Evolutionary conservation across 768 basidiomycete species (phyloP), one percentile per base, ranked within the genome.

Genomic region (Trametes punicea): DNA sequence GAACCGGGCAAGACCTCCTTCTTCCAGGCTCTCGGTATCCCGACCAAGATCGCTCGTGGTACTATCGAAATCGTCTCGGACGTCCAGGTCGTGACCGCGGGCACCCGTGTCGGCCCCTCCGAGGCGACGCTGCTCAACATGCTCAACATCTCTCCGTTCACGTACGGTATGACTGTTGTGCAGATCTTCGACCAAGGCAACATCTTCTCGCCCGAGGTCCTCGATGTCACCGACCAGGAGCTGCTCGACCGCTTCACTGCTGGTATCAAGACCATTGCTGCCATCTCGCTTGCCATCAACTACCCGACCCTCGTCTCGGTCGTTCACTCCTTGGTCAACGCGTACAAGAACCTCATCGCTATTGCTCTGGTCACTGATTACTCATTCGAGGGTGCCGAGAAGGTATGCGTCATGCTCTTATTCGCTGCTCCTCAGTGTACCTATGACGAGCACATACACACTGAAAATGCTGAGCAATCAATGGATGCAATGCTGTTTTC

Each of bases 1-100:
- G 97, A 98, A 74, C 97, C 97, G 67, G 97, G 96, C 70, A 99
- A 99, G 83, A 99, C 97, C 59, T 97, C 97, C 67, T 99, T 98
- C 93, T 99, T 99, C 93, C 97, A 99, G 82, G 97, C 97, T 55
- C 88, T 99, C 70, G 88, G 90, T 79, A 95, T 99, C 75, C 96
- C 97, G 44, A 99, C 97, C 74, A 99, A 99, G 85, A 98, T 99
- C 64, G 95, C 97, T 48, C 90, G 97, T 86, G 97, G 97, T 81
- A 98, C 97, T 52, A 98, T 99, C 67, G 97, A 99, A 92, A 99
- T 98, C 72, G 92, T 97, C 58, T 83, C 87, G 62, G 95, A 98
- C 70, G 88, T 98, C 70, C 87, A 95, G 77, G 95, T 99, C 79
- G 92, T 99, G 69, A 76, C 77, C 42, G 91, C 87, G 51, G 95